Evolutionary conservation across 1,284 basidiomycete species (phyloP), one percentile per base, ranked within the genome.

Genomic region (Ustilago bromivora): DNA sequence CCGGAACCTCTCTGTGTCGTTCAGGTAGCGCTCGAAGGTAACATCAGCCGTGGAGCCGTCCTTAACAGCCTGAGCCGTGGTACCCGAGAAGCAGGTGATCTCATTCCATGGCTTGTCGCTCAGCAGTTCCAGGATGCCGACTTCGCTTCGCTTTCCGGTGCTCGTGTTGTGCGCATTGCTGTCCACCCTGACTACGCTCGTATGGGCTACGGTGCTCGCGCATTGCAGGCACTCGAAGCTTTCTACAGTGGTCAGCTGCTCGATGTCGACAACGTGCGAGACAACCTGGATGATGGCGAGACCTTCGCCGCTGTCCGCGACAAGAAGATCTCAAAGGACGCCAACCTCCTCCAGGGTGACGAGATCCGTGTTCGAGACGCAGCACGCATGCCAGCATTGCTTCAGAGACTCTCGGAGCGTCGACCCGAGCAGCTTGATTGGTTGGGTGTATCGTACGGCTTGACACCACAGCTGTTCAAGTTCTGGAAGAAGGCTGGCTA

Each of bases 401-500:
- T 99, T 1, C 94, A 96, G 84, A 91, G 95, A 3, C 89, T 99
- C 8, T 92, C 93, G 1, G 96, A 98, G 86, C 90, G 92, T 43
- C 93, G 92, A 86, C 96, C 97, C 0, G 96, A 98, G 84, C 89
- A 88, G 52, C 89, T 99, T 38, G 96, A 99, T 87, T 99, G 97
- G 87, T 89, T 99, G 7, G 96, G 97, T 53, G 96, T 98, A 0
- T 96, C 94, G 34, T 99, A 97, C 85, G 97, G 97, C 11, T 88
- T 99, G 56, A 98, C 96, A 0, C 90, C 94, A 3, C 91, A 91
- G 79, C 89, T 99, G 1, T 90, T 99, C 61, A 89, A 94, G 89
- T 99, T 99, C 88, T 99, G 97, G 97, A 98, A 98, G 88, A 91
- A 93, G 43, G 91, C 92, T 1, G 94, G 94, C 15, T 99, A 93